Percentiles rank a stretch among this genome's conserved stretches.
Conservation (phyloP, 371 early-diverging fungal species). For the Mucor piriformis region DNA sequence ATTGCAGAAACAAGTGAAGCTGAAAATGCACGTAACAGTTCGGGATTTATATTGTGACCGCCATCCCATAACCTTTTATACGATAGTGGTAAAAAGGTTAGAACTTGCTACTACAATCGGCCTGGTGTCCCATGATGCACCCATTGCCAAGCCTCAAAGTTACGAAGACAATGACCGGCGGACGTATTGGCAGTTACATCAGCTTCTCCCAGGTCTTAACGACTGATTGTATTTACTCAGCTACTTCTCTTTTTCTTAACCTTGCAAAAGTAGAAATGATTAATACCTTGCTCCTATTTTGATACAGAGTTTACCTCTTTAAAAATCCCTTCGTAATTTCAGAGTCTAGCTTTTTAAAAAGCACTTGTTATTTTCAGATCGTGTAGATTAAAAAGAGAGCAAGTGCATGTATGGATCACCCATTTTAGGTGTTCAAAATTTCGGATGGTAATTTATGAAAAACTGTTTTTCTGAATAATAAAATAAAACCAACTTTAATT, state of each 20-base stretch:
- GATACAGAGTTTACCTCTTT: constrained; percentile 11
- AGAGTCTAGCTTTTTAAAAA: constrained; percentile 10
- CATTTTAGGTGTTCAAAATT: too few relatives aligned
- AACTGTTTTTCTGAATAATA: too few relatives aligned
- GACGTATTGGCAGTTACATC: constrained; percentile 20
- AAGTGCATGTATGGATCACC: too few relatives aligned
- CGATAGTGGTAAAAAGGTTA: constrained; percentile 15
- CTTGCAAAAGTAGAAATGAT: constrained; percentile 12
- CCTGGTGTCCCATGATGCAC: constrained; percentile 16
- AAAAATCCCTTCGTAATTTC: constrained; percentile 6
- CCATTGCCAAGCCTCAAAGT: constrained; percentile 17
- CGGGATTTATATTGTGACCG: constrained; percentile 19
- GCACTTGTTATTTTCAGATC: constrained; percentile 5
- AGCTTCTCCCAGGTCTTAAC: constrained; percentile 18
- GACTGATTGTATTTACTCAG: constrained; percentile 15
- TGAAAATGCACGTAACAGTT: constrained; percentile 14
- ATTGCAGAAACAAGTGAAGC: constrained; percentile 9
- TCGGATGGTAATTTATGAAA: too few relatives aligned
- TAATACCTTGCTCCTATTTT: constrained; percentile 8
- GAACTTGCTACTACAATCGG: constrained; percentile 20
- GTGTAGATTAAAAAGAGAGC: constrained; percentile 10
- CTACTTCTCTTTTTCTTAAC: constrained; percentile 12
- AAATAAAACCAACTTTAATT: too few relatives aligned
- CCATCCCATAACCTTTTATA: constrained; percentile 17
- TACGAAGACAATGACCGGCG: constrained; percentile 15